Evolutionary conservation across 805 yeast genomes (phyloP).

Genomic region (Kluyveromyces starmeri): DNA sequence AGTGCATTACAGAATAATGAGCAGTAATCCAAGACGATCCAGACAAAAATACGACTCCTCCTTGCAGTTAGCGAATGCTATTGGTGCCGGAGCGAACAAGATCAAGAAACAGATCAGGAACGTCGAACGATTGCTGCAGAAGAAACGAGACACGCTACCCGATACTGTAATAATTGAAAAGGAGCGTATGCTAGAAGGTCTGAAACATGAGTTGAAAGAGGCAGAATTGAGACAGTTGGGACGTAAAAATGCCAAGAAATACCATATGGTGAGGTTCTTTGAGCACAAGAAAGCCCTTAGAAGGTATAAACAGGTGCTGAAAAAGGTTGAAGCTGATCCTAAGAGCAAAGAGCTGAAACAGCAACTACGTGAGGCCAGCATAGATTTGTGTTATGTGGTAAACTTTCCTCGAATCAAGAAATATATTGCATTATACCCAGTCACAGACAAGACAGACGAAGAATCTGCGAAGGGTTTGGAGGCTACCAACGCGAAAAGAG

Average conservation of each 20-base stretch:
- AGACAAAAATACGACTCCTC: conserved; percentile 16
- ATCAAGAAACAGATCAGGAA: conserved; percentile 84
- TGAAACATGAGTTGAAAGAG: conserved; percentile 47
- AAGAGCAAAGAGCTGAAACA: conserved; percentile 21
- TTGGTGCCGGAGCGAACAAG: conserved; percentile 39
- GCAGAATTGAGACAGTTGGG: conserved; percentile 38
- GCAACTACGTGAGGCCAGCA: conserved; percentile 43
- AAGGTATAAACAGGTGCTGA: conserved; percentile 43
- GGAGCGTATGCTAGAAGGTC: conserved; percentile 65
- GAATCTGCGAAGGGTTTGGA: conserved; percentile 34
- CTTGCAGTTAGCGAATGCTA: conserved; percentile 30
- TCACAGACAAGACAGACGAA: conserved; percentile 15
- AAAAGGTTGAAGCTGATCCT: conserved; percentile 22
- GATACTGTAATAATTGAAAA: conserved; percentile 59
- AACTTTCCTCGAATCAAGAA: conserved; percentile 73
- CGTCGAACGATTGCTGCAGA: conserved; percentile 55
- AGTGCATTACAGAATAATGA: too few relatives aligned
- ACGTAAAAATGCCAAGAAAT: conserved; percentile 53
- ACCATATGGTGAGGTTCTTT: conserved; percentile 89
- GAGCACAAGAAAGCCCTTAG: conserved; percentile 81
- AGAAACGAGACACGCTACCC: conserved; percentile 47
- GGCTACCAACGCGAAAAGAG: conserved; percentile 36
- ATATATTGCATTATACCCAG: conserved; percentile 71
- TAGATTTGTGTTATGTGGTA: conserved; percentile 66
- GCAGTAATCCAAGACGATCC: conserved; percentile 8